Conservation (phyloP, 2,329 filamentous ascomycete species). For the Colletotrichum shisoi region DNA sequence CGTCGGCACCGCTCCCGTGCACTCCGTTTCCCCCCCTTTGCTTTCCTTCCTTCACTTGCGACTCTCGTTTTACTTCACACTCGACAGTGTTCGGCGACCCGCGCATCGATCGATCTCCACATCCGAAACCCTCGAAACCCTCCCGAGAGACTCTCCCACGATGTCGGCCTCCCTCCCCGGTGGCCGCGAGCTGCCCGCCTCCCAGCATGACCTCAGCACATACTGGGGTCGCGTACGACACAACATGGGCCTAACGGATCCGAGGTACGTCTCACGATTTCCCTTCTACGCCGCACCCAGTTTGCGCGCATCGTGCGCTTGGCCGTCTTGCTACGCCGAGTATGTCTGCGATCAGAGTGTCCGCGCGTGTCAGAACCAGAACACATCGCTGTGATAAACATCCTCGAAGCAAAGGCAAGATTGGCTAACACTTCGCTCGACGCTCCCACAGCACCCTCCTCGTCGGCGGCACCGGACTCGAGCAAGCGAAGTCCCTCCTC, state of each 20-base stretch:
- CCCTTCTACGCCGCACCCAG: too few relatives aligned
- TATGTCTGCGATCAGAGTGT: not conserved
- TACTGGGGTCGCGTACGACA: slow-evolving; percentile 96
- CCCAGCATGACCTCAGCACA: slow-evolving; percentile 88
- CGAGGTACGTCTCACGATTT: slow-evolving; percentile 72
- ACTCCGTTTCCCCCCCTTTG: not conserved
- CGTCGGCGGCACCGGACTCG: slow-evolving; percentile 77
- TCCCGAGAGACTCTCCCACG: slow-evolving; percentile 18
- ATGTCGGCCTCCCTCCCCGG: slow-evolving; percentile 74
- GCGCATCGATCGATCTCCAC: not conserved
- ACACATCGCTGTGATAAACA: too few relatives aligned
- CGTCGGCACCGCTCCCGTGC: slow-evolving; percentile 29
- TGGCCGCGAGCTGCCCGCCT: slow-evolving; percentile 83
- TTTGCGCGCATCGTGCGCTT: not conserved
- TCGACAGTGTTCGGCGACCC: not conserved
- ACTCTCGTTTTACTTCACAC: too few relatives aligned
- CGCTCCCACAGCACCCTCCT: slow-evolving; percentile 76
- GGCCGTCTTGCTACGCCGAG: not conserved
- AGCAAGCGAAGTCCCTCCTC: slow-evolving; percentile 83
- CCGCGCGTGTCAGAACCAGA: not conserved
- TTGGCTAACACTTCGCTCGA: slow-evolving; percentile 11
- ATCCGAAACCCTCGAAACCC: not conserved
- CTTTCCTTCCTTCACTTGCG: too few relatives aligned
- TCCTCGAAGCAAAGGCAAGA: not conserved
- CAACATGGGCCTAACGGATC: slow-evolving; percentile 88